A percentile compares a stretch with the other conserved stretches of the same genome.
Evolutionary conservation across 768 basidiomycete genomes (phyloP).

Genomic region (Russula earlei): DNA sequence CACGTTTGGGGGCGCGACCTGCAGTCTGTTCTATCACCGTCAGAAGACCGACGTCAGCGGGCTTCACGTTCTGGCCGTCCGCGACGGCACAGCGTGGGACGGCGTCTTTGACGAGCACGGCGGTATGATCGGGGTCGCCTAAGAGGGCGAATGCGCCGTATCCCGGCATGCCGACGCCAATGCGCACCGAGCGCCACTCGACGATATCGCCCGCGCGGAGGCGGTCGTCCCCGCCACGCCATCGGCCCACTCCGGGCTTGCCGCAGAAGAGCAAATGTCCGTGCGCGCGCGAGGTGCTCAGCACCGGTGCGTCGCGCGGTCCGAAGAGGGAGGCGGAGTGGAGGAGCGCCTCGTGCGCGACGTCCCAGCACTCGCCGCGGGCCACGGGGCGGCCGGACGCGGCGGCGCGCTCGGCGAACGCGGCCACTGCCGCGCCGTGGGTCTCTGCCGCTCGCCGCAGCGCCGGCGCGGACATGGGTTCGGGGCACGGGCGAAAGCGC

Average conservation of each 20-base stretch:
- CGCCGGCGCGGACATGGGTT: conserved; percentile 26
- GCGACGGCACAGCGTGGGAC: conserved; percentile 25
- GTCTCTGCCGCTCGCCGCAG: conserved; percentile 36
- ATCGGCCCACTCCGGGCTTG: conserved; percentile 33
- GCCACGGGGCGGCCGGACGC: conserved; percentile 36
- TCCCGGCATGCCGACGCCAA: conserved; percentile 15
- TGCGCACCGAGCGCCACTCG: conserved; percentile 37
- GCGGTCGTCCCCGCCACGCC: conserved; percentile 44
- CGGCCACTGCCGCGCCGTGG: conserved; percentile 41
- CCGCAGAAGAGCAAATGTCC: conserved; percentile 44
- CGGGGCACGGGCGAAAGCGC: conserved; percentile 33
- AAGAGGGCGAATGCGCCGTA: conserved; percentile 26
- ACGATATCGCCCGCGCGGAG: conserved; percentile 47
- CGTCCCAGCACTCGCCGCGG: conserved; percentile 52
- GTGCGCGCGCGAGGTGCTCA: conserved; percentile 41
- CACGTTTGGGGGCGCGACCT: conserved; percentile 31
- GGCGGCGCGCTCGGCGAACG: conserved; percentile 38
- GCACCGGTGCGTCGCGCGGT: conserved; percentile 38
- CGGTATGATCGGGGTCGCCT: conserved; percentile 49
- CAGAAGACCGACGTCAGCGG: conserved; percentile 34
- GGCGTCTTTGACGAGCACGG: conserved; percentile 36
- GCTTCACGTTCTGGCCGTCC: conserved; percentile 30
- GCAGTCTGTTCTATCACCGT: conserved; percentile 48
- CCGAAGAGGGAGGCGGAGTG: conserved; percentile 31
- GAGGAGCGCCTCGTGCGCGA: conserved; percentile 42